Evolutionary conservation across 495 filamentous ascomycete genomes (phyloP), one percentile per base, ranked within the genome.

Genomic region (Penicillium steckii): DNA sequence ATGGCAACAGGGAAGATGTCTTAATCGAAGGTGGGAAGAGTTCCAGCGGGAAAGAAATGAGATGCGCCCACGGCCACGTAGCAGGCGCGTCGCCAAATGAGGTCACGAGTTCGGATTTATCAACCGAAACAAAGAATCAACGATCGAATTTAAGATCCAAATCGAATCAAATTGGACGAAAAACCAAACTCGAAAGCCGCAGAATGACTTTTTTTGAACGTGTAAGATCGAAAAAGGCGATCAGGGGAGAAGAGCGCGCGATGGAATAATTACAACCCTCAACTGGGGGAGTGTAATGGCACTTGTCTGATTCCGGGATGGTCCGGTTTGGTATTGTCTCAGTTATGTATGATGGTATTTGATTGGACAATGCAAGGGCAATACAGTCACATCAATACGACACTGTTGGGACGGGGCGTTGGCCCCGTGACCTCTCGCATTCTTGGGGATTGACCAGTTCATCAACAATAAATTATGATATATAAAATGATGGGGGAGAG

Each of bases 51-150:
- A 40, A 27, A 18, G 27, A 47, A 57, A 38, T 26, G n/a, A 55
- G 48, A 57, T 65, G 60, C 69, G 63, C 62, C 63, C 59, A 61
- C 61, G 71, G 52, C 74, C 72, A 77, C 74, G 74, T 77, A 73
- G 69, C 74, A 75, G 65, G 74, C 73, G 74, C 74, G 74, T 75
- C 61, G 55, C 48, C 56, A 29, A 46, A 22, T 32, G 44, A 58
- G 38, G 41, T 43, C 33, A 38, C 12, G 46, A 46, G 17, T 53
- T n/a, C 51, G 44, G 40, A 50, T 15, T 9, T 44, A 25, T 45
- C 24, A 38, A 54, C 55, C 59, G 38, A 50, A n/a, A 7, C 3
- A n/a, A 24, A 19, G 13, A 44, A n/a, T 7, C 35, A n/a, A 46
- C 40, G 32, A 10, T 35, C 42, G 32, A 25, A 10, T 8, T 18